Evolutionary conservation across 495 filamentous ascomycete species (phyloP), one percentile per base, ranked within the genome.

Genomic region (Aspergillus ostianus): DNA sequence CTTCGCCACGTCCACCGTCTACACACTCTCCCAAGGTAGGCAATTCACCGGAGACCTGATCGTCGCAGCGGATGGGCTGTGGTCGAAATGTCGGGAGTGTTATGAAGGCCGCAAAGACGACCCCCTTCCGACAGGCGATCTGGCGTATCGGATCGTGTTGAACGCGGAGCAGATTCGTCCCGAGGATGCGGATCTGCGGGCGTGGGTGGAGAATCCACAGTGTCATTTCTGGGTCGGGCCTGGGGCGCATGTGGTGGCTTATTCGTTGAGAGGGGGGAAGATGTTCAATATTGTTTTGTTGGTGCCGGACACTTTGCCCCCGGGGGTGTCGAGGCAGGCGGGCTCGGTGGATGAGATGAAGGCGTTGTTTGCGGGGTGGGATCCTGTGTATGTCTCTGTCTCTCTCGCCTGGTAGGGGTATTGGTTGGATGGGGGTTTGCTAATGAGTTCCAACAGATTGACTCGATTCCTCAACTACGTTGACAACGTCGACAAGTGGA

Each of bases 191-290:
- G 70, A 79, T 73, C 83, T 75, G 67, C 77, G 21, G 72, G 81
- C 56, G 47, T 87, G 64, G 64, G 73, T 67, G 59, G 73, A 56
- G 79, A 84, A 83, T 17, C 82, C 86, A 1, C 76, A 79, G 23
- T 85, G 89, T 18, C 78, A 89, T 61, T 87, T 89, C 66, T 92
- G 90, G 90, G 67, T 89, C 53, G 88, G 89, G 0, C 86, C 87
- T 0, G 76, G 78, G 15, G 75, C 81, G 9, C 86, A 90, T 69
- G 85, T 77, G 4, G 87, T 90, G 1, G 84, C 80, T 15, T 90
- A 90, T 63, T 86, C 85, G 3, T 58, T 91, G 4, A 75, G 82
- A 6, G 82, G 80, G 2, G 86, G 87, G 0, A 65, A 80, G 26
- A 74, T 87, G 70, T 85, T 84, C 59, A 91, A 91, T 61, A 81